These are phyloP conservation scores for Aspergillus sp. DNA, from an alignment of 2,329 filamentous ascomycete species.

Conservation along the genomic window DNA sequence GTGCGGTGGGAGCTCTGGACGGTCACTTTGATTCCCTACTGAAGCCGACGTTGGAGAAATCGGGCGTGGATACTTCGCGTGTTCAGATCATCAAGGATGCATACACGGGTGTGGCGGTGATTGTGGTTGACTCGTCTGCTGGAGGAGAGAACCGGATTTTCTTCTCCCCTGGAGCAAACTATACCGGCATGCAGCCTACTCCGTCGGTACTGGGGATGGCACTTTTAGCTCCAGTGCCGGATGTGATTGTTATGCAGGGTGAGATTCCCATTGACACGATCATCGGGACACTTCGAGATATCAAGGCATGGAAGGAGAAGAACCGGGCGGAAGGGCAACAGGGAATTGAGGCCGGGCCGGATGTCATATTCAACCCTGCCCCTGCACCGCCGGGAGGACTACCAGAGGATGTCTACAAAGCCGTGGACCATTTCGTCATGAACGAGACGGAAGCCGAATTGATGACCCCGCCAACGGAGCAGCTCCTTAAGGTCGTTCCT, in stretches of 20 bases:
- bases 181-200: slow-evolving; percentile 37
- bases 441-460: slow-evolving; percentile 87
- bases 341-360: slow-evolving; percentile 40
- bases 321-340: slow-evolving; percentile 37
- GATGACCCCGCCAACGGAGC: slow-evolving; percentile 52
- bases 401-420: slow-evolving; percentile 60
- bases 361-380: slow-evolving; percentile 80
- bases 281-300: slow-evolving; percentile 51
- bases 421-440: slow-evolving; percentile 73
- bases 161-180: slow-evolving; percentile 67
- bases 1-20: slow-evolving; percentile 58
- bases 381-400: slow-evolving; percentile 72
- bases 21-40: slow-evolving; percentile 63
- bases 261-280: slow-evolving; percentile 67
- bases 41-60: slow-evolving; percentile 52
- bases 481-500: slow-evolving; percentile 22
- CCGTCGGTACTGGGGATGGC: slow-evolving; percentile 34
- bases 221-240: slow-evolving; percentile 43
- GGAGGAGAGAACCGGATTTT: slow-evolving; percentile 72
- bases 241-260: slow-evolving; percentile 71
- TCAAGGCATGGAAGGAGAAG: slow-evolving; percentile 31
- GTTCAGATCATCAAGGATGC: slow-evolving; percentile 44
- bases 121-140: slow-evolving; percentile 67
- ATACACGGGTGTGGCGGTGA: slow-evolving; percentile 68
- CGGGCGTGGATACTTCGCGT: slow-evolving; percentile 58